A percentile compares a stretch with the other conserved stretches of the same genome.
phyloP scores from a whole-genome alignment of 179 eudicot genomes.

The Sideroxylon spinosum region DNA sequence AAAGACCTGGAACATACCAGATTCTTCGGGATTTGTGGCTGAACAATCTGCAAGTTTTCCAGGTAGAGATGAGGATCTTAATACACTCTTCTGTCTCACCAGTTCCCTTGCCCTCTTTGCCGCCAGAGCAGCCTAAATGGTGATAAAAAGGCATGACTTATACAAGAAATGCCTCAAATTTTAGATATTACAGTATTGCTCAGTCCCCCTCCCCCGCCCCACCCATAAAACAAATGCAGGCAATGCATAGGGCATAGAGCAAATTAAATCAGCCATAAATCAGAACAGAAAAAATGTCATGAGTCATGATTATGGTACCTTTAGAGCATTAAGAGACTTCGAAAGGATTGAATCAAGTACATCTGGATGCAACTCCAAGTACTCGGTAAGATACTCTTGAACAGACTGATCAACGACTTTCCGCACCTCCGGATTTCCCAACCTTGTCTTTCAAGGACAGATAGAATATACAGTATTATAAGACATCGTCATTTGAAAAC shows the following conservation, averaged over 20 bases:
- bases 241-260: background rate
- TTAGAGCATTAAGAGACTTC: conserved; percentile 71
- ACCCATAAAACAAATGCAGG: background rate
- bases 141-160: background rate
- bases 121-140: conserved; percentile 18
- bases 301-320: conserved; percentile 28
- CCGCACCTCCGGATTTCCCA: conserved; percentile 19
- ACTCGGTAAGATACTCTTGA: conserved; percentile 84
- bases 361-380: conserved; percentile 95
- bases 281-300: background rate
- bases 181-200: background rate
- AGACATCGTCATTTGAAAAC: background rate
- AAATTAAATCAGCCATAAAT: conserved; percentile 24
- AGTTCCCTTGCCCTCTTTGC: conserved; percentile 64
- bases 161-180: conserved; percentile 9
- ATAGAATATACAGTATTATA: background rate
- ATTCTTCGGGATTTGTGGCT: conserved; percentile 42
- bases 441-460: conserved; percentile 19
- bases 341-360: conserved; percentile 78
- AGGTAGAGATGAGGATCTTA: conserved; percentile 90
- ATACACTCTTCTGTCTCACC: conserved; percentile 79
- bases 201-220: background rate
- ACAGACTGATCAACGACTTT: conserved; percentile 85
- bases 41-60: conserved; percentile 99
- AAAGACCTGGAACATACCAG: background rate